Evolutionary conservation across 768 basidiomycete species (phyloP), one percentile per base, ranked within the genome.

Genomic region (Auriscalpium vulgare): DNA sequence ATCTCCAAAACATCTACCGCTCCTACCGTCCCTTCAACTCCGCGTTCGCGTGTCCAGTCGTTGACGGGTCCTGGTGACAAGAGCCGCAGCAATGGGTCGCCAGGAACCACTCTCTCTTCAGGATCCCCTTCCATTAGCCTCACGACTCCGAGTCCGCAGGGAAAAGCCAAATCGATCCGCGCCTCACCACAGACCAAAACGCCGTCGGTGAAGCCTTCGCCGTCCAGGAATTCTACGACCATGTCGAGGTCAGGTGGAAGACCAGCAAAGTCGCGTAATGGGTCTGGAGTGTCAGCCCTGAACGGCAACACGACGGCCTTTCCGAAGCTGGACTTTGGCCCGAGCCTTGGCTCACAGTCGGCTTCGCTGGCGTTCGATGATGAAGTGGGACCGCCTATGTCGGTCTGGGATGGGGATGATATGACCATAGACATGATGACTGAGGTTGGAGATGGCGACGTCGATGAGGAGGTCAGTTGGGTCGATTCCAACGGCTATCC

Each of bases 361-460:
- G 63, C 62, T 59, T 63, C 54, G 69, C 75, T 55, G 54, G 67
- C 60, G 29, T 53, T 10, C 16, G 57, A 60, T 46, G 64, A 63
- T 10, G 64, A 66, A 40, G 44, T 19, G 53, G 62, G 55, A 13
- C 63, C 63, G 52, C 59, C 62, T 44, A 67, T 68, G 40, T 65
- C 66, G 36, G 75, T 71, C 65, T 59, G 82, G 81, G 81, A 78
- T 48, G 78, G 69, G 8, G 77, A 82, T 23, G 80, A 82, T 36
- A 81, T 85, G 76, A 82, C 79, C 17, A 70, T 88, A 60, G 88
- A 90, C 62, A 82, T 90, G 80, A 66, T 86, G 50, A 91, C 85
- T 23, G 68, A 76, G 37, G 65, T 69, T 17, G 67, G 69, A 10
- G 86, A 86, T 56, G 81, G 81, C 7, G 76, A 83, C 23, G 77